Percentiles rank a stretch among this genome's conserved stretches.
phyloP scores from a whole-genome alignment of 345 rosid species.

The Rhodomyrtus tomentosa region DNA sequence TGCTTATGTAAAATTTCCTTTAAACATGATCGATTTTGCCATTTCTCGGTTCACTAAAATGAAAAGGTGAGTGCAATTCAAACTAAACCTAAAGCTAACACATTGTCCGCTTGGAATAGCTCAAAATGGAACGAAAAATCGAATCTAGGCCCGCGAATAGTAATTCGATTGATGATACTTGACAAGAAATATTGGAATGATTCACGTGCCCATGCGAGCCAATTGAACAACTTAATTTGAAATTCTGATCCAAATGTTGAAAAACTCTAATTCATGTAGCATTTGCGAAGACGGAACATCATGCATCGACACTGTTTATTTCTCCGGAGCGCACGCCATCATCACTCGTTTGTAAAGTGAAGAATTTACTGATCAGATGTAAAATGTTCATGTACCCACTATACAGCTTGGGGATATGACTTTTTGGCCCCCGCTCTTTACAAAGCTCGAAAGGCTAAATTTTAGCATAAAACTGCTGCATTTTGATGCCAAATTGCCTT shows the following conservation, averaged over 20 bases:
- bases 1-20: too few species aligned
- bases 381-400: neutral
- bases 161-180: too few species aligned
- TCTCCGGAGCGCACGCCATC: neutral
- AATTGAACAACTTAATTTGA: neutral
- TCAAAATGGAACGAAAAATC: too few species aligned
- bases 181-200: neutral
- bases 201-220: neutral
- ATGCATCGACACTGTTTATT: neutral
- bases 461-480: neutral
- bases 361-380: neutral
- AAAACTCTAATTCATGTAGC: neutral
- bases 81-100: too few species aligned
- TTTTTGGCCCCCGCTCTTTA: neutral
- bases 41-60: too few species aligned
- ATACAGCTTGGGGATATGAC: neutral
- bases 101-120: neutral
- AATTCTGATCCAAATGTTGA: neutral
- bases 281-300: neutral
- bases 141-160: too few species aligned
- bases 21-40: too few species aligned
- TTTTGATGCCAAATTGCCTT: neutral
- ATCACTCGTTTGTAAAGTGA: neutral
- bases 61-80: too few species aligned
- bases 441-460: neutral